Evolutionary conservation across 23 red algal species (phyloP).

Genomic region (Agarophyton chilense): DNA sequence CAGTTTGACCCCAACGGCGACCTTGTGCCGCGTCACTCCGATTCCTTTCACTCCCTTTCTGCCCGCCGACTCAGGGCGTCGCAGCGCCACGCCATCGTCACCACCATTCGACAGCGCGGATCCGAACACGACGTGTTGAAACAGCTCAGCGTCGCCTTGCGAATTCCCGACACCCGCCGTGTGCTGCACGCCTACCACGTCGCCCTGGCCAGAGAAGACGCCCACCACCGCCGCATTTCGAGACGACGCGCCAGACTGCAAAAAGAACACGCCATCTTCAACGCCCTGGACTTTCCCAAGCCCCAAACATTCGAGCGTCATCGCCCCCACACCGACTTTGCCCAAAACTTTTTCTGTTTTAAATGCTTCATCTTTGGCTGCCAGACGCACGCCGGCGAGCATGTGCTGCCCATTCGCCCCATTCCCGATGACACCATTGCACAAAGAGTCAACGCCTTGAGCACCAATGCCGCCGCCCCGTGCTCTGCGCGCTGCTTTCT

Average conservation of each 20-base stretch:
- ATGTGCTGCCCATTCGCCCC: constrained; percentile 23
- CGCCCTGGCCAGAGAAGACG: not conserved
- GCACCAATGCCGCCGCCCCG: not conserved
- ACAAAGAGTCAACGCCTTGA: not conserved
- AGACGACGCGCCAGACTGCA: not conserved
- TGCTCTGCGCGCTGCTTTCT: constrained; percentile 55
- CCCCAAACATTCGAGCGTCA: not conserved
- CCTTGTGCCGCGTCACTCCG: not conserved
- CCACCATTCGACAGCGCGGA: constrained; percentile 8
- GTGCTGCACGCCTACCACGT: constrained; percentile 15
- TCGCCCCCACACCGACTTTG: not conserved
- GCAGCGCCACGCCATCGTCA: constrained; percentile 38
- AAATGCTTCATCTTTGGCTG: constrained; percentile 52
- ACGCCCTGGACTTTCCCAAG: not conserved
- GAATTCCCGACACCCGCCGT: constrained; percentile 18
- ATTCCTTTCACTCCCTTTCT: constrained; percentile 1
- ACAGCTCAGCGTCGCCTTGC: not conserved
- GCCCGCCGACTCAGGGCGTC: not conserved
- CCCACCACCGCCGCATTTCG: not conserved
- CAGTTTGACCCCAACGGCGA: constrained; percentile 1
- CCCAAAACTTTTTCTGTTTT: constrained; percentile 53
- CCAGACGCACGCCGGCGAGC: constrained; percentile 32
- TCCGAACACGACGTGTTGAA: not conserved
- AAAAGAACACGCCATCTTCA: not conserved
- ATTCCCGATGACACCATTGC: constrained; percentile 53